Conservation (phyloP, 345 rosid species). For the Citrus reticulata region DNA sequence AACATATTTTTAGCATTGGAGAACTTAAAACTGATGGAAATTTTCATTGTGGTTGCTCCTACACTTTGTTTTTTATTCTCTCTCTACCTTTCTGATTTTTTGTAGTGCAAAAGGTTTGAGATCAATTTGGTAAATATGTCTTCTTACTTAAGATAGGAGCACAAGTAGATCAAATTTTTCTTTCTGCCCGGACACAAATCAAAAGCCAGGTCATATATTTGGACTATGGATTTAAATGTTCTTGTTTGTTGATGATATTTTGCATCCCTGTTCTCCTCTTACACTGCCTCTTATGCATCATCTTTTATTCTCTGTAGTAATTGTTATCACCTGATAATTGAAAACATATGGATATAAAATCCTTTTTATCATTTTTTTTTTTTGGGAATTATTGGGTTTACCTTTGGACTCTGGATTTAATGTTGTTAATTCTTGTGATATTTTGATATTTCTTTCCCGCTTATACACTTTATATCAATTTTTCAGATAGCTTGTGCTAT, state of each 20-base stretch:
- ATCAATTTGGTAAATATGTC: too few species aligned
- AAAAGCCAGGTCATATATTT: too few species aligned
- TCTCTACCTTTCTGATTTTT: not conserved
- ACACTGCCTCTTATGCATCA: not conserved
- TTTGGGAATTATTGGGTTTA: not conserved
- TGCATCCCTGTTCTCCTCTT: not conserved
- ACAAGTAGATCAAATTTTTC: too few species aligned
- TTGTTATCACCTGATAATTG: not conserved
- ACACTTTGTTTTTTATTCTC: not conserved
- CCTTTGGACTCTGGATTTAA: not conserved
- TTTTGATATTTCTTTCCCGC: not conserved
- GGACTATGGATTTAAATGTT: too few species aligned
- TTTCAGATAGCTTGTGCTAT: not conserved
- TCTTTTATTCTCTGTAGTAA: not conserved
- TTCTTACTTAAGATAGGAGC: too few species aligned
- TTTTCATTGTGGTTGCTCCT: not conserved
- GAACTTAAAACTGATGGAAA: not conserved
- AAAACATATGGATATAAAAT: not conserved
- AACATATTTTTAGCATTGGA: not conserved
- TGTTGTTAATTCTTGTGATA: not conserved
- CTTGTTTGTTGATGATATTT: too few species aligned
- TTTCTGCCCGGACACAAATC: too few species aligned
- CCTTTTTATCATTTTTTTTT: not conserved
- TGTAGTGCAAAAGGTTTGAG: too few species aligned
- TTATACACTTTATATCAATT: not conserved